Evolutionary conservation across 306 rosid genomes (phyloP).

Genomic region (Lotus japonicus): DNA sequence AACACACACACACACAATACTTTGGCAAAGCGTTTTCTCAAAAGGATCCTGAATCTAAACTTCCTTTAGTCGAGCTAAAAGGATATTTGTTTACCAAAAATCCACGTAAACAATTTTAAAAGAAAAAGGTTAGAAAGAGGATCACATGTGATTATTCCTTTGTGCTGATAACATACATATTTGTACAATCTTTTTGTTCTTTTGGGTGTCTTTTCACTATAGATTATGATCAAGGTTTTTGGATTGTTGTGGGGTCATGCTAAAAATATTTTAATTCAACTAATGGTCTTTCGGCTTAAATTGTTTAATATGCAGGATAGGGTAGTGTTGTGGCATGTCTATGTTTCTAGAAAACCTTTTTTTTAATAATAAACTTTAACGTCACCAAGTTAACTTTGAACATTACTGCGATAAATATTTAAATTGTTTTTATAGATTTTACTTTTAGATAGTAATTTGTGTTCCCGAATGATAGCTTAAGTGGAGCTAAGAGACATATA

Average conservation of each 20-base stretch:
- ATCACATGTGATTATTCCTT: conserved; percentile 32
- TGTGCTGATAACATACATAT: background rate
- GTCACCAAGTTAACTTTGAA: conserved; percentile 12
- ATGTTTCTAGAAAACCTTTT: conserved; percentile 47
- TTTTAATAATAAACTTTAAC: background rate
- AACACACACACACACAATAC: no score
- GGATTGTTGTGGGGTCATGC: conserved; percentile 42
- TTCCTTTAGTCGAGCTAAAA: no score
- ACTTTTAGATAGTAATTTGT: background rate
- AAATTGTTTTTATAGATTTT: background rate
- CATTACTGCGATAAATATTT: conserved; percentile 19
- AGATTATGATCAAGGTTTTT: conserved; percentile 49
- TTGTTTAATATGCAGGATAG: conserved; percentile 19
- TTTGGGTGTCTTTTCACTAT: conserved; percentile 36
- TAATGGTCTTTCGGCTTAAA: conserved; percentile 24
- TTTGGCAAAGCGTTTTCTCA: no score
- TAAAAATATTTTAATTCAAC: conserved; percentile 18
- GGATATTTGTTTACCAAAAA: no score
- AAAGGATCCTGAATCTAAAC: no score
- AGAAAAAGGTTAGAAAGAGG: background rate
- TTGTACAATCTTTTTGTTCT: background rate
- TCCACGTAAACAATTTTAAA: no score
- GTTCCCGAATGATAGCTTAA: no score
- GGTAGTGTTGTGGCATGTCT: conserved; percentile 32
- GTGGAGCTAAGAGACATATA: no score